phyloP scores from a whole-genome alignment of 2,329 filamentous ascomycete genomes.

The Arthrinium phaeospermum region DNA sequence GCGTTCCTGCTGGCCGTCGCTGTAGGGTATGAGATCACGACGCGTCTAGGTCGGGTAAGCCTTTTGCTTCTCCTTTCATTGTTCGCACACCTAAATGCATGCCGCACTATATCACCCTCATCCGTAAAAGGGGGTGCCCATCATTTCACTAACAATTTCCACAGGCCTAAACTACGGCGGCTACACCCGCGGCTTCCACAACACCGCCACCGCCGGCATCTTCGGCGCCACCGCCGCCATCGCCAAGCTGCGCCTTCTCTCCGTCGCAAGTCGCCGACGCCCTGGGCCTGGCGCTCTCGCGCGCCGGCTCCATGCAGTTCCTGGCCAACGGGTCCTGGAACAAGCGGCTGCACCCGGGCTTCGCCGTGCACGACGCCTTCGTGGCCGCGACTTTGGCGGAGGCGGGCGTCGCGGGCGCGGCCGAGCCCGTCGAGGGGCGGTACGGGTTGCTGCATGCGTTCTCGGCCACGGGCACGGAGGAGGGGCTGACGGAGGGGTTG shows the following conservation, averaged over 20 bases:
- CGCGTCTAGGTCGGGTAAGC: conserved; percentile 31
- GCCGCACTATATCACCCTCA: too few relatives aligned
- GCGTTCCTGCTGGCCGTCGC: conserved; percentile 39
- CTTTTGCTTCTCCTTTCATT: too few relatives aligned
- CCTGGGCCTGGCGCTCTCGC: conserved; percentile 34
- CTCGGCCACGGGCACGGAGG: conserved; percentile 27
- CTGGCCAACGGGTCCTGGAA: conserved; percentile 39
- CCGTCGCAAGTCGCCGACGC: conserved; percentile 29
- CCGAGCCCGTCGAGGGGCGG: conserved; percentile 32
- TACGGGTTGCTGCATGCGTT: conserved; percentile 33
- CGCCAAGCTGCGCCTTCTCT: conserved; percentile 30
- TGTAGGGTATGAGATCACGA: conserved; percentile 37
- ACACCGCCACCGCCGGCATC: conserved; percentile 34
- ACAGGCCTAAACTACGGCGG: conserved; percentile 30
- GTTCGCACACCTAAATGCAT: background rate
- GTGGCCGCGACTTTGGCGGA: conserved; percentile 33
- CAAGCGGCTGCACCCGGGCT: conserved; percentile 37
- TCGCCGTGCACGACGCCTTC: conserved; percentile 37
- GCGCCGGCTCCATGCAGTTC: conserved; percentile 38
- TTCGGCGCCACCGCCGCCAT: conserved; percentile 37
- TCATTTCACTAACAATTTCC: too few relatives aligned
- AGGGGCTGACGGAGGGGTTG: conserved; percentile 28
- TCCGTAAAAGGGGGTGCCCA: background rate
- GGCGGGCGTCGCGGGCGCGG: conserved; percentile 32
- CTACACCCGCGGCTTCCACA: conserved; percentile 35